Base-by-base conservation (phyloP, 164 flowering plant species). In the Taxillus chinensis region DNA sequence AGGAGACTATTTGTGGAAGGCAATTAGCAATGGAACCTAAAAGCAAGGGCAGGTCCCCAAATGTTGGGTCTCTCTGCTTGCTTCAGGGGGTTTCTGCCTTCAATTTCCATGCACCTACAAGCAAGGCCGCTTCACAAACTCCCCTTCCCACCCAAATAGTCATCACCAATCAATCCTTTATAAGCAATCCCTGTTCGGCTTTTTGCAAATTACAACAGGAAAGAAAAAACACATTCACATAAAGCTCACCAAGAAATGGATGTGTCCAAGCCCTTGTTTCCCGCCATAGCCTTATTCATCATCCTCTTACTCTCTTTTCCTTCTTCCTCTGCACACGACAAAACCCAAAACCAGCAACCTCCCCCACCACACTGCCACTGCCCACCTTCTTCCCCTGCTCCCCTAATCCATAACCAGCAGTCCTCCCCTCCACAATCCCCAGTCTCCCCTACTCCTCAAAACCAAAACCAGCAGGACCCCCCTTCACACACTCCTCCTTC, bases 251-350 rank as follows among this genome's bases (percentile, higher is more conserved):
- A 3, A 3, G 52, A 41, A 39, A 66, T 66, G 63, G 45, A 39
- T 2, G 27, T 43, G 17, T 55, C 64, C 9, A 67, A 60, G 7
- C n/a, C 39, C 7, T 39, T n/a, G 5, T 46, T 27, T 48, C 49
- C 45, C 9, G 50, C 8, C 46, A 6, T 43, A 43, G 37, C 42
- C 52, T 60, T 54, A 41, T 11, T 61, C 45, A 45, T 67, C 64
- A 12, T 67, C 55, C 55, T 67, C 40, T 45, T 67, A 55, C 27
- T 45, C 27, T 61, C 8, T 42, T 13, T 67, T 39, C 16, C 55
- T 8, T 57, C 64, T 39, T 27, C 64, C 45, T 55, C 39, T n/a
- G 70, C 64, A 39, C 70, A 67, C 48, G 17, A 60, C 60, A 65
- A 65, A 15, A 12, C 52, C 9, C 46, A 54, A 16, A 12, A 12